These are phyloP conservation scores for Talaromyces wortmannii DNA, from an alignment of 495 filamentous ascomycete species.

Conservation along the genomic window DNA sequence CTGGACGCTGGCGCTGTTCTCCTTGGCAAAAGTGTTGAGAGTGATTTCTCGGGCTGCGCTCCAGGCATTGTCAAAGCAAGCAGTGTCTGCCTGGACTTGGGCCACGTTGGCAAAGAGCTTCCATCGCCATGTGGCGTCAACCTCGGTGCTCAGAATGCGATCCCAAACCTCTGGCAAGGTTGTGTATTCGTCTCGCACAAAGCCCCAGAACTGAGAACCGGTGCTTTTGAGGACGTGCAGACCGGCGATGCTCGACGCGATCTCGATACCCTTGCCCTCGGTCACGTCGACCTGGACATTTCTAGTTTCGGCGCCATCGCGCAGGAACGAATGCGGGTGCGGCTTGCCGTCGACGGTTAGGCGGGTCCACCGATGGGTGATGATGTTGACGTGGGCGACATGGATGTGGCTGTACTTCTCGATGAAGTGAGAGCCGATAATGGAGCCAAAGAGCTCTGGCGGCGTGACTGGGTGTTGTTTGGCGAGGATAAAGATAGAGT, in stretches of 20 bases:
- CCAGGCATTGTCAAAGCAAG: constrained; percentile 74
- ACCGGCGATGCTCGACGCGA: constrained; percentile 64
- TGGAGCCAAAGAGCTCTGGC: constrained; percentile 85
- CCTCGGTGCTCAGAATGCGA: constrained; percentile 88
- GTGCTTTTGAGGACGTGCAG: constrained; percentile 93
- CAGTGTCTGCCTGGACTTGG: constrained; percentile 56
- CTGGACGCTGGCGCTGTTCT: constrained; percentile 89
- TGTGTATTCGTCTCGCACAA: constrained; percentile 87
- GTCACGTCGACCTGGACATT: constrained; percentile 39
- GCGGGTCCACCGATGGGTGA: constrained; percentile 87
- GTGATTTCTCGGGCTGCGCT: constrained; percentile 71
- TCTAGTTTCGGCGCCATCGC: constrained; percentile 83
- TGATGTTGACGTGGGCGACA: constrained; percentile 69
- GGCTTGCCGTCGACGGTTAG: constrained; percentile 81
- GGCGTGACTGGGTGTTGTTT: constrained; percentile 91
- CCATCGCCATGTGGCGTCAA: constrained; percentile 84
- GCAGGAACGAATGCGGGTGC: constrained; percentile 94
- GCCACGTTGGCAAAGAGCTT: constrained; percentile 56
- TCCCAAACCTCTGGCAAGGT: constrained; percentile 87
- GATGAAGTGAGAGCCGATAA: constrained; percentile 81
- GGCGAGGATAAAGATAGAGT: constrained; percentile 90
- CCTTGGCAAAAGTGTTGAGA: constrained; percentile 85
- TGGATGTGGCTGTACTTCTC: constrained; percentile 83
- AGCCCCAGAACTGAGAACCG: constrained; percentile 93
- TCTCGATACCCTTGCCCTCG: constrained; percentile 58